phyloP scores from a whole-genome alignment of 1,139 yeast species.

The Nakaseomyces kungkrabaensis region DNA sequence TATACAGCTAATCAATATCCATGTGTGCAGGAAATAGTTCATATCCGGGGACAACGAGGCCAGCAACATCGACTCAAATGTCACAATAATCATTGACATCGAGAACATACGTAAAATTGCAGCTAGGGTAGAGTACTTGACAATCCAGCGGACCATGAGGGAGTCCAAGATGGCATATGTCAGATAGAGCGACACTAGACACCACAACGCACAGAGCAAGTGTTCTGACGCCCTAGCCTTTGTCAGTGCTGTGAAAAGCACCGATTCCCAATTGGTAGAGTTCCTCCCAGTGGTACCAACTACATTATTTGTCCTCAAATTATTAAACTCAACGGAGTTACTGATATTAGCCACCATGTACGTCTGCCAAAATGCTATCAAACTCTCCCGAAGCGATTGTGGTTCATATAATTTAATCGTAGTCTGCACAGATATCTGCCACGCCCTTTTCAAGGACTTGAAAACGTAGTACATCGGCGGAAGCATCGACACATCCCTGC shows the following conservation, averaged over 20 bases:
- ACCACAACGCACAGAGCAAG: conserved; percentile 66
- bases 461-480: conserved; percentile 53
- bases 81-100: conserved; percentile 62
- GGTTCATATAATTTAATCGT: conserved; percentile 25
- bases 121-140: conserved; percentile 78
- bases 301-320: not conserved
- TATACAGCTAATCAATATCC: conserved; percentile 83
- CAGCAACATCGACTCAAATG: conserved; percentile 59
- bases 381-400: conserved; percentile 26
- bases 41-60: conserved; percentile 46
- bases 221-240: conserved; percentile 60
- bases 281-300: conserved; percentile 6
- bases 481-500: conserved; percentile 61
- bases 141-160: conserved; percentile 86
- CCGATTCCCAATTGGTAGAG: conserved; percentile 12
- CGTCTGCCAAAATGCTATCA: conserved; percentile 32
- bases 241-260: conserved; percentile 32
- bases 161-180: conserved; percentile 83
- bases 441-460: conserved; percentile 44
- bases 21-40: conserved; percentile 69
- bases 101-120: conserved; percentile 80
- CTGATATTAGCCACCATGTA: conserved; percentile 28
- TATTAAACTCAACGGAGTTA: conserved; percentile 5
- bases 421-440: conserved; percentile 21
- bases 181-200: conserved; percentile 76